Conservation (phyloP, 306 rosid genomes). For the Castanea sativa region DNA sequence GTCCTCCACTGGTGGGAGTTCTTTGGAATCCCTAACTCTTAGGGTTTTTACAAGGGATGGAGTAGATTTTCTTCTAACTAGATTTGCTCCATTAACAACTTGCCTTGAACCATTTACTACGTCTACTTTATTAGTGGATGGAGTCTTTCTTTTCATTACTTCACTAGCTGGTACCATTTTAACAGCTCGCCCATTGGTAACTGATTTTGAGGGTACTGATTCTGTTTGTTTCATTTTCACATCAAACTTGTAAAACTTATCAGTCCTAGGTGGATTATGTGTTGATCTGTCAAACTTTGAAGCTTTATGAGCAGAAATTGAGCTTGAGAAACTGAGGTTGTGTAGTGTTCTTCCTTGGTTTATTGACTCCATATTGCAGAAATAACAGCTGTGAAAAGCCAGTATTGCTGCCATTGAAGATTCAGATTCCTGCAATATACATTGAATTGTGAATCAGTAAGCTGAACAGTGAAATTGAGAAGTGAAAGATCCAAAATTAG, state of each 20-base stretch:
- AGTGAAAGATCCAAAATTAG: constrained; percentile 1
- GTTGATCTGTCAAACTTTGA: constrained; percentile 31
- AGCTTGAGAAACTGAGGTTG: constrained; percentile 55
- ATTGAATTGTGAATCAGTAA: constrained; percentile 8
- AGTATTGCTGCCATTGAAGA: constrained; percentile 56
- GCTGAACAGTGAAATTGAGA: background rate
- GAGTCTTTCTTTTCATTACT: constrained; percentile 44
- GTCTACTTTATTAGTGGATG: constrained; percentile 39
- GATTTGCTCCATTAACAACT: constrained; percentile 53
- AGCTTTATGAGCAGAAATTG: constrained; percentile 46
- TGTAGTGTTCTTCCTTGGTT: constrained; percentile 39
- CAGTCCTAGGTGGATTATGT: constrained; percentile 14
- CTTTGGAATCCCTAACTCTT: constrained; percentile 31
- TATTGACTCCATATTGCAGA: constrained; percentile 39
- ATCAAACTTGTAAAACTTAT: constrained; percentile 27
- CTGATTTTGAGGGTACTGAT: constrained; percentile 42
- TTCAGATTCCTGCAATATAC: constrained; percentile 20
- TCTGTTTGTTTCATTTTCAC: constrained; percentile 60
- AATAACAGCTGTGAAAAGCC: constrained; percentile 62
- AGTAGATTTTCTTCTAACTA: constrained; percentile 41
- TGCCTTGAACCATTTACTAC: constrained; percentile 54
- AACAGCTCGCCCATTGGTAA: constrained; percentile 67
- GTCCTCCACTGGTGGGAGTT: constrained; percentile 75
- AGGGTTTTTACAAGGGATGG: constrained; percentile 40
- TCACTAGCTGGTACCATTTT: constrained; percentile 83